Base-by-base conservation (phyloP, 2,329 filamentous ascomycete species). In the Tolypocladium capitatum region DNA sequence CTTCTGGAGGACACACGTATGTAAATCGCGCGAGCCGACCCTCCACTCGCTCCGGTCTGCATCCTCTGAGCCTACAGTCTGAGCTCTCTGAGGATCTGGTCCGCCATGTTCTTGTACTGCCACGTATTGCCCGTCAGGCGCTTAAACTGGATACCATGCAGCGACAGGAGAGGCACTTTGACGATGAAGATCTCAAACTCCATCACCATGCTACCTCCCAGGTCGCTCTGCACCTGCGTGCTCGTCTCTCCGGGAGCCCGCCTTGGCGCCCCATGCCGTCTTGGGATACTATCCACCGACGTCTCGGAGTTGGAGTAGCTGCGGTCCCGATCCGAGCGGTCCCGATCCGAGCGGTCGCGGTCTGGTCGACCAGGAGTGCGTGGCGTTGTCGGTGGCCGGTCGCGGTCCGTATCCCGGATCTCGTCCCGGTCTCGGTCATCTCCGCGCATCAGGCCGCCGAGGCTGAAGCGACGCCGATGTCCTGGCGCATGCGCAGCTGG, bases 51-150 rank as follows among this genome's bases (percentile, higher is more conserved):
- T 21, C 30, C 20, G 8, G 11, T 5, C 27, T 33, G n/a, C 20
- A 8, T 32, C 21, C 27, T n/a, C 20, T 3, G 34, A n/a, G n/a
- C 52, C 71, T 69, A 95, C 53, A 97, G 75, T 61, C 82, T 81
- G 56, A 98, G 69, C 63, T 92, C 89, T 60, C 84, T 81, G 56
- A 98, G 72, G 58, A 98, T 96, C 58, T 89, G 89, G 66, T 95
- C 90, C 33, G 92, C 92, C 89, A 97, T 94, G 60, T 87, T 91
- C 72, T 96, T 95, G 70, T 94, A 98, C 66, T 96, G 90, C 90
- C 91, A 97, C 49, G 92, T 97, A 50, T 94, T 91, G 33, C 92
- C 91, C 49, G 86, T 80, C 56, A 97, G 83, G 62, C 92, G 89
- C 75, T 98, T 98, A 72, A 98, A 98, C 64, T 97, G 92, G 52